Evolutionary conservation across 768 basidiomycete genomes (phyloP), one percentile per base, ranked within the genome.

Genomic region (Collybiopsis confluens): DNA sequence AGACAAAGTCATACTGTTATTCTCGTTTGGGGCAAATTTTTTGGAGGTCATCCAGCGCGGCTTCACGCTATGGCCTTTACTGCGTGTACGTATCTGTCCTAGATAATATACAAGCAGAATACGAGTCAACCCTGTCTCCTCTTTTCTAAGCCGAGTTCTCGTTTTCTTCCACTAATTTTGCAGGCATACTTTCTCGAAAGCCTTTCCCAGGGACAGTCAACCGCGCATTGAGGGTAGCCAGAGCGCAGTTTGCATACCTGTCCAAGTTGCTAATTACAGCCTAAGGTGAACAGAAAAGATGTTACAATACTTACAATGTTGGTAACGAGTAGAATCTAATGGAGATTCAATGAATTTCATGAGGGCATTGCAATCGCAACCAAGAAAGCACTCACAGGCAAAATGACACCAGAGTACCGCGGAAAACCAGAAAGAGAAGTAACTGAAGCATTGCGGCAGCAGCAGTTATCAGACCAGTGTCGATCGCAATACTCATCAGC

Each of bases 401-500:
- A 33, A 60, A 58, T 37, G 59, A 57, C 47, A 63, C 26, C 36
- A 62, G 53, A 52, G 49, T 63, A 23, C 36, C 38, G 20, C 45
- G 36, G 33, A 57, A 59, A 4, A 51, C 44, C 20, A 60, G 43
- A 52, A 60, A 63, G 40, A 63, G 52, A 2, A 61, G 52, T 24
- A 63, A 45, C 23, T 63, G 59, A 15, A 56, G 27, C 4, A 54
- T 30, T 1, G 62, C 59, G 20, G 57, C 61, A 18, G 59, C 41
- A 1, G 61, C 45, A 23, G 56, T 57, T 27, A 56, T 45, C 55
- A 64, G 48, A 8, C 61, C 62, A 36, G 60, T 64, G 40, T 64
- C 60, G 24, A 64, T 55, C 16, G 56, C 59, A 27, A 61, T 35
- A n/a, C 51, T 51, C n/a, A 58, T 54, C 30, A 61, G 38, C 36